A percentile compares a stretch with the other conserved stretches of the same genome.
phyloP scores from a whole-genome alignment of 805 yeast genomes.

The Nakazawaea anatomiae region DNA sequence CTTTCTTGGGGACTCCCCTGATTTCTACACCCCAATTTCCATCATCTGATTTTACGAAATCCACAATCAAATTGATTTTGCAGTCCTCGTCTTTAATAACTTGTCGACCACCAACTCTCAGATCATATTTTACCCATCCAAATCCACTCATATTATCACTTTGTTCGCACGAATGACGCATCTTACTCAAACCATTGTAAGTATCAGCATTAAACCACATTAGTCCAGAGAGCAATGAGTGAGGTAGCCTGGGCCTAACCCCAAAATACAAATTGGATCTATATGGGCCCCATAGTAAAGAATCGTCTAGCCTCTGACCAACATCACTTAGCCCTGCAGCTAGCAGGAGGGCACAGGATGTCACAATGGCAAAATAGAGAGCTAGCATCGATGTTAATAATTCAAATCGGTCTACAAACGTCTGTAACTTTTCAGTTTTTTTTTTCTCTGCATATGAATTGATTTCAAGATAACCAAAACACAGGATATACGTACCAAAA shows the following conservation, averaged over 20 bases:
- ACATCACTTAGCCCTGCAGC: background rate
- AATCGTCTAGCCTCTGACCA: constrained; percentile 25
- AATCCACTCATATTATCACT: constrained; percentile 64
- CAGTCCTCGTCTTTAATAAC: constrained; percentile 61
- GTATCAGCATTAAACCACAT: constrained; percentile 80
- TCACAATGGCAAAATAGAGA: background rate
- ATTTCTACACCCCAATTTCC: constrained; percentile 80
- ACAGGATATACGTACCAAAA: too few relatives aligned
- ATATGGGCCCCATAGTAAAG: constrained; percentile 89
- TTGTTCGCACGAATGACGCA: constrained; percentile 75
- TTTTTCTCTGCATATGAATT: background rate
- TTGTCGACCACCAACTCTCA: constrained; percentile 82
- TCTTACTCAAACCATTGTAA: constrained; percentile 42
- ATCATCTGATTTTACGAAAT: constrained; percentile 66
- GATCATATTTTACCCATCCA: constrained; percentile 86
- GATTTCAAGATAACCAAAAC: too few relatives aligned
- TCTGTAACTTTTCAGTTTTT: too few relatives aligned
- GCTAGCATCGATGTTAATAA: background rate
- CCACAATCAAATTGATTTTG: constrained; percentile 57
- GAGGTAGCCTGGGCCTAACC: constrained; percentile 74
- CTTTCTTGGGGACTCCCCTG: constrained; percentile 54
- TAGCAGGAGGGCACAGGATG: constrained; percentile 9
- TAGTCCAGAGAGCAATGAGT: constrained; percentile 68
- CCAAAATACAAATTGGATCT: constrained; percentile 85
- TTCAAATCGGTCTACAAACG: too few relatives aligned